Evolutionary conservation across 768 basidiomycete genomes (phyloP), one percentile per base, ranked within the genome.

Genomic region (Suillus subaureus): DNA sequence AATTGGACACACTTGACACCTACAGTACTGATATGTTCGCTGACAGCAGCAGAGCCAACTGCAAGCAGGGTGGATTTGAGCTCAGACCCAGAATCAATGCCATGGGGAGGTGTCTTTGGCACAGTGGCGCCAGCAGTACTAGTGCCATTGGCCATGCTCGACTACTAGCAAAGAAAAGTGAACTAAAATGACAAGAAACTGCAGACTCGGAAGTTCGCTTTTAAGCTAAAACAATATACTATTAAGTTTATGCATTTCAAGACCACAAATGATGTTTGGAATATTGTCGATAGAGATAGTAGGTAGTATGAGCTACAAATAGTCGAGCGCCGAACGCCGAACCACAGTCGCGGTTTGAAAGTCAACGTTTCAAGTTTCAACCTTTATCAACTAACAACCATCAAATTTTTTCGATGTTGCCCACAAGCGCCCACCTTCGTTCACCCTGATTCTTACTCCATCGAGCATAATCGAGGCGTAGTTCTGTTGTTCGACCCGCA

Each of bases 31-130:
- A 63, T 63, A 13, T n/a, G 9, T 39, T 63, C 54, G 55, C 62
- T 63, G 21, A 40, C 11, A 1, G 15, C 23, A 8, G 62, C 54
- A 21, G 62, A 33, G 16, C 62, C 62, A 15, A 51, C 16, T 21
- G 62, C 62, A 51, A 28, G 37, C 4, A 55, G 62, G 51, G 54
- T 63, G 21, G 54, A 55, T 16, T 63, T 61, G 35, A 40, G n/a
- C 23, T 54, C 8, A 3, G 47, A 5, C 1, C 2, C 15, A 31
- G 57, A 16, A 15, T 39, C 12, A 11, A 26, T 16, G 16, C 23
- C 26, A 16, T 16, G 57, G 33, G 33, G 33, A 28, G 57, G 39
- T 6, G 39, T 58, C 16, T 16, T 58, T 26, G 37, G 56, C 15
- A 15, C 37, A 39, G 15, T 58, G 23, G 8, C 37, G 23, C 9